Conservation (phyloP, 257 asterid genomes). For the Solanum arcanum region DNA sequence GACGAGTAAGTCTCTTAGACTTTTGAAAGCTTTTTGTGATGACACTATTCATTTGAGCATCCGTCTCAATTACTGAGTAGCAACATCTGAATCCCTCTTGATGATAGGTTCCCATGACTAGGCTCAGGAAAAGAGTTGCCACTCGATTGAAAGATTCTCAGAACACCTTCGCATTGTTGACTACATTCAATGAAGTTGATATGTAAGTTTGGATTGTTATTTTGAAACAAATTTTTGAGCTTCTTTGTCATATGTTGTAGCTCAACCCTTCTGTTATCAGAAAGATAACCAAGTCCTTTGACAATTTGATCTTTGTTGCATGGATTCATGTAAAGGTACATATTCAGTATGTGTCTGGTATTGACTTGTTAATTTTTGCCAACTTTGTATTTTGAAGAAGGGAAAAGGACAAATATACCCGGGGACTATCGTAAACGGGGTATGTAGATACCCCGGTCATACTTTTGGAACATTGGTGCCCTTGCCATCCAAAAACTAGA, state of each 20-base stretch:
- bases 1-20: conserved; percentile 45
- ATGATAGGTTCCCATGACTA: conserved; percentile 91
- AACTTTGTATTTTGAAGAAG: background rate
- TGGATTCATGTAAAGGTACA: background rate
- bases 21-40: background rate
- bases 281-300: background rate
- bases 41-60: background rate
- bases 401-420: too few relatives aligned
- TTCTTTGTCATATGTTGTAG: background rate
- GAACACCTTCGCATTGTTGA: conserved; percentile 89
- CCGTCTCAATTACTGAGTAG: background rate
- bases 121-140: conserved; percentile 92
- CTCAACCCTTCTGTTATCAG: background rate
- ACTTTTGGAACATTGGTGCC: too few relatives aligned
- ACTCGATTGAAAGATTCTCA: conserved; percentile 96
- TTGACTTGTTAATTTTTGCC: background rate
- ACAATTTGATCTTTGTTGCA: background rate
- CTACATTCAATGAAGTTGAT: conserved; percentile 98
- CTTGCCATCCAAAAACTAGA: too few relatives aligned
- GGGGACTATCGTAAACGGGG: too few relatives aligned
- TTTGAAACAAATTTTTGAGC: background rate
- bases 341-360: background rate
- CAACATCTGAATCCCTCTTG: background rate
- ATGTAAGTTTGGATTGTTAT: conserved; percentile 42
- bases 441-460: too few relatives aligned